Conservation (phyloP, 108 stramenopile genomes). For the Aurantiochytrium sp. region DNA sequence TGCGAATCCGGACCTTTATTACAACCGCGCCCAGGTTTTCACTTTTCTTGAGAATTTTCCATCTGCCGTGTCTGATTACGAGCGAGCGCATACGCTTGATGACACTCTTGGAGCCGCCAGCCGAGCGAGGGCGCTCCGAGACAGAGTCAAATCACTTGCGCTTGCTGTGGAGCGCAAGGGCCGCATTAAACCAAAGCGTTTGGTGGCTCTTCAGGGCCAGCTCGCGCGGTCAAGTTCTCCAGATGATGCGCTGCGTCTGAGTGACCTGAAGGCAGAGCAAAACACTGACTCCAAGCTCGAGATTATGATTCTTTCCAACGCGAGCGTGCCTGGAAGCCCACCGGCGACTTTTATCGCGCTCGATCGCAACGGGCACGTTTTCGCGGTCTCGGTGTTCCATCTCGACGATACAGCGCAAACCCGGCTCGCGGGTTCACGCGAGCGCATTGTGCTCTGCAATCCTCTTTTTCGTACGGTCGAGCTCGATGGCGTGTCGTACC, state of each 20-base stretch:
- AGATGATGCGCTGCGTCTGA: not conserved
- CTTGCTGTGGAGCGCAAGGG: not conserved
- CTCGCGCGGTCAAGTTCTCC: not conserved
- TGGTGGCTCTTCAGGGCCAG: not conserved
- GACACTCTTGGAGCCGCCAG: not conserved
- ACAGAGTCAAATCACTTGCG: constrained; percentile 7
- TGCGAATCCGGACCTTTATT: constrained; percentile 35
- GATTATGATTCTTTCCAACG: not conserved
- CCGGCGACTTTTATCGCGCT: not conserved
- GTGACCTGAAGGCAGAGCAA: not conserved
- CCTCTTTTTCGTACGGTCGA: not conserved
- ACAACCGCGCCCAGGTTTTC: constrained; percentile 30
- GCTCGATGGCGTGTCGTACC: not conserved
- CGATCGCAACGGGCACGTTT: not conserved
- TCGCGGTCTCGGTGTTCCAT: not conserved
- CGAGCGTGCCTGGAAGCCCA: not conserved
- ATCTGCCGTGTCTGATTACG: constrained; percentile 24
- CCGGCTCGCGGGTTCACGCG: not conserved
- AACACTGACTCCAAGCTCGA: not conserved
- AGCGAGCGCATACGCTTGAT: constrained; percentile 18
- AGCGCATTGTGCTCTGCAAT: not conserved
- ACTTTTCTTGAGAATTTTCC: constrained; percentile 32
- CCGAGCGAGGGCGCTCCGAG: not conserved
- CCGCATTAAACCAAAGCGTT: not conserved
- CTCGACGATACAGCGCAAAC: not conserved